Percentiles rank a stretch among this genome's conserved stretches.
Conservation (phyloP, 2,329 filamentous ascomycete species). For the Botrytis squamosa region DNA sequence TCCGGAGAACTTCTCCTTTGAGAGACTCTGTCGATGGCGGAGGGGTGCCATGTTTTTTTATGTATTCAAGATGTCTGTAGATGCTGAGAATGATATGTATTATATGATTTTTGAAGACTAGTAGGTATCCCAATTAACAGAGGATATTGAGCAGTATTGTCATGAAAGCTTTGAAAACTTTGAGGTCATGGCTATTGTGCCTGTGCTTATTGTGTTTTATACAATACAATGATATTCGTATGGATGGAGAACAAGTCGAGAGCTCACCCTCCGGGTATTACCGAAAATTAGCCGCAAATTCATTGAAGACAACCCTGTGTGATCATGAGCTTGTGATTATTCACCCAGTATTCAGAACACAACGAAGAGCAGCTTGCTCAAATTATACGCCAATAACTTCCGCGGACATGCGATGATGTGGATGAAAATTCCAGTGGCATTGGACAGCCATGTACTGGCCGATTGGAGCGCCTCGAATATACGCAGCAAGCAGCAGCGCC, state of each 20-base stretch:
- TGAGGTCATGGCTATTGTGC: background rate
- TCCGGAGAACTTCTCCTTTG: slow-evolving; percentile 67
- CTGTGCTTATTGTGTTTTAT: background rate
- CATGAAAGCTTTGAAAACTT: background rate
- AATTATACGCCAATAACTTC: slow-evolving; percentile 27
- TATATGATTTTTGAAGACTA: background rate
- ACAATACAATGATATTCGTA: background rate
- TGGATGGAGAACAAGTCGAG: background rate
- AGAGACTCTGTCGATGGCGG: slow-evolving; percentile 53
- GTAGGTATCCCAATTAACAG: background rate
- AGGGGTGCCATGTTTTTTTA: slow-evolving; percentile 31
- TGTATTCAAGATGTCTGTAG: background rate
- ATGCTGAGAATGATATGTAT: background rate
- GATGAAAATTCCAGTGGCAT: slow-evolving; percentile 38
- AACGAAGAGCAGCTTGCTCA: slow-evolving; percentile 25
- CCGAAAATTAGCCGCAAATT: slow-evolving; percentile 7
- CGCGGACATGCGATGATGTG: slow-evolving; percentile 38
- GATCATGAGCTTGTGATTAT: background rate
- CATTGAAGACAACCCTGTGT: background rate
- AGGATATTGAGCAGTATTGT: background rate
- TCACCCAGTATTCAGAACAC: slow-evolving; percentile 3
- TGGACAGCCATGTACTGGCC: slow-evolving; percentile 80
- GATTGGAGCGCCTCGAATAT: slow-evolving; percentile 78
- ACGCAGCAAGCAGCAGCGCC: slow-evolving; percentile 70
- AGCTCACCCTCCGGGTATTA: background rate